Conservation (phyloP, 2,329 filamentous ascomycete genomes). For the Niveomyces coronatus region DNA sequence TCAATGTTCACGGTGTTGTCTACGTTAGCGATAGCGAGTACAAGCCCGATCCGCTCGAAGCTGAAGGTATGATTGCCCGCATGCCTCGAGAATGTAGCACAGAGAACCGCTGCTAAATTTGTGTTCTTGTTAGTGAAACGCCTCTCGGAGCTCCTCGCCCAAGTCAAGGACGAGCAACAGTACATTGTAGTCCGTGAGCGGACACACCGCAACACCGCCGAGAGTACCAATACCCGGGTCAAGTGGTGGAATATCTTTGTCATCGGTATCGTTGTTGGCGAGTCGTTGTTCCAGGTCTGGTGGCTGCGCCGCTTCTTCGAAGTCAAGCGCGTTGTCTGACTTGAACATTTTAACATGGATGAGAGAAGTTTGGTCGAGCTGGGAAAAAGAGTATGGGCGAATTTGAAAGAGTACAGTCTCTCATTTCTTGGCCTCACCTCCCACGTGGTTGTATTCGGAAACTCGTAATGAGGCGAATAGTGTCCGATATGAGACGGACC, state of each 20-base stretch:
- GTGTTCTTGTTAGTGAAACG: constrained; percentile 50
- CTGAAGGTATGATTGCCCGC: constrained; percentile 53
- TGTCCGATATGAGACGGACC: too few species aligned
- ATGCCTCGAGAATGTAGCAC: not conserved
- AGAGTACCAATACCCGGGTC: constrained; percentile 93
- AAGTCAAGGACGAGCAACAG: constrained; percentile 95
- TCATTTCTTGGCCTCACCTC: too few species aligned
- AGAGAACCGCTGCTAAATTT: not conserved
- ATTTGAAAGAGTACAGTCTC: too few species aligned
- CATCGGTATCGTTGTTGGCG: constrained; percentile 74
- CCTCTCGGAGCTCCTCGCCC: constrained; percentile 73
- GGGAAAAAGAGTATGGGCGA: too few species aligned
- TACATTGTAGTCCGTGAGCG: constrained; percentile 95
- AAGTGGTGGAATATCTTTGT: constrained; percentile 99
- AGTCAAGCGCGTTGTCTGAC: constrained; percentile 58
- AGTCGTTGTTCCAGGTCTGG: constrained; percentile 98
- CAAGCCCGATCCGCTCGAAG: constrained; percentile 77
- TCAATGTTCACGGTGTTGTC: constrained; percentile 98
- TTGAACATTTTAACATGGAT: not conserved
- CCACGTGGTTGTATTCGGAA: too few species aligned
- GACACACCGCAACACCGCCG: constrained; percentile 94
- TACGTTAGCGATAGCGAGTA: constrained; percentile 87
- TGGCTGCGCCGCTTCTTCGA: constrained; percentile 98
- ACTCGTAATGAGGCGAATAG: too few species aligned
- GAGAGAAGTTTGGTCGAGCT: too few species aligned